Conservation (phyloP, 2,329 filamentous ascomycete species). For the Trichoderma afroharzianum region DNA sequence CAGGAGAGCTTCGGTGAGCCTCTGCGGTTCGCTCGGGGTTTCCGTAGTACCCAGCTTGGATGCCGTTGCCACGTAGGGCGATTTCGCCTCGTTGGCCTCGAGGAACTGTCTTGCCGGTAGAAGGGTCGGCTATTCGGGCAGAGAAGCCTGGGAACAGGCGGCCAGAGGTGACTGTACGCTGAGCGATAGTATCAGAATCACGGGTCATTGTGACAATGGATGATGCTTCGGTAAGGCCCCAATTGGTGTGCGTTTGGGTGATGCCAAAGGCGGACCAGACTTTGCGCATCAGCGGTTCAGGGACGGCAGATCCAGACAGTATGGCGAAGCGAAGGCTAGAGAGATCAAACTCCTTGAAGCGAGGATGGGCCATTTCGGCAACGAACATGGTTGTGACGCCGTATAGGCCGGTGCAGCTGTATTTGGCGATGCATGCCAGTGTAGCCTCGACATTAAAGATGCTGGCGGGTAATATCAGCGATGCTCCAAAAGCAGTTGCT, state of each 20-base stretch:
- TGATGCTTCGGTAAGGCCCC: neutral
- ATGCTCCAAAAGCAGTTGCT: neutral
- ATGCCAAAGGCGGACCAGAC: neutral
- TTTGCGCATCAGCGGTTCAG: neutral
- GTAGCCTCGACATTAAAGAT: neutral
- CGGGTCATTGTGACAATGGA: constrained; percentile 9
- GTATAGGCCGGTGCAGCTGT: constrained; percentile 2
- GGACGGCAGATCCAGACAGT: neutral
- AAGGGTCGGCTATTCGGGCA: neutral
- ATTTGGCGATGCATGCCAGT: neutral
- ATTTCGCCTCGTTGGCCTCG: constrained; percentile 8
- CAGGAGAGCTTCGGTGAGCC: neutral
- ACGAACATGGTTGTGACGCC: constrained; percentile 10
- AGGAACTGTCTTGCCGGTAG: neutral
- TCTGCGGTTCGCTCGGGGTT: neutral
- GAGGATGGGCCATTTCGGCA: neutral
- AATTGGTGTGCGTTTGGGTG: constrained; percentile 1
- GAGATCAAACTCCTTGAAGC: neutral
- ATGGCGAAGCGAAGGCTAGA: neutral
- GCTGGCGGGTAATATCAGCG: neutral
- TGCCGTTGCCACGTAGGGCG: neutral
- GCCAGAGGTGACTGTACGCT: neutral
- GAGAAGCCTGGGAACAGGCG: constrained; percentile 2
- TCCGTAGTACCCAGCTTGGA: constrained; percentile 2
- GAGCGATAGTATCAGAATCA: neutral